Evolutionary conservation across 2,329 filamentous ascomycete genomes (phyloP).

Genomic region (Pseudovirgaria hyperparasitica): DNA sequence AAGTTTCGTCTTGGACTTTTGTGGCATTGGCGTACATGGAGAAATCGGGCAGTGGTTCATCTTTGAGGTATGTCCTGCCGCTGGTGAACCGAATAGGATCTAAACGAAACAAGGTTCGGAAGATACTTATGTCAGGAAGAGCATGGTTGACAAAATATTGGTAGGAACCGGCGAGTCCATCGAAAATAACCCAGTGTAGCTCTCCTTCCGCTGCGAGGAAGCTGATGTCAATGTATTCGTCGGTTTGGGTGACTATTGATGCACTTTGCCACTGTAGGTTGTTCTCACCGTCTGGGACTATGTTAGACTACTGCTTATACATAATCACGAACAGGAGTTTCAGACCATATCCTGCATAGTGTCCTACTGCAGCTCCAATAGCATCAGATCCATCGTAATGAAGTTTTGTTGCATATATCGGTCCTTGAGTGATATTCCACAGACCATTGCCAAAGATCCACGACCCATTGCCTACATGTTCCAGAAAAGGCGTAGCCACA

Average conservation of each 20-base stretch:
- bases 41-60: conserved; percentile 32
- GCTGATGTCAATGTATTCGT: conserved; percentile 34
- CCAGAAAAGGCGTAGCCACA: conserved; percentile 14
- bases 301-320: conserved; percentile 3
- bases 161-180: conserved; percentile 38
- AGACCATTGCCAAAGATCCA: conserved; percentile 28
- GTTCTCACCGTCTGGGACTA: conserved; percentile 29
- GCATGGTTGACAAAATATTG: conserved; percentile 42
- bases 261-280: conserved; percentile 37
- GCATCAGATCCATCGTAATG: conserved; percentile 30
- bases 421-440: conserved; percentile 29
- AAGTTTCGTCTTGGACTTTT: conserved; percentile 43
- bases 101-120: conserved; percentile 38
- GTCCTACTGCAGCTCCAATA: conserved; percentile 27
- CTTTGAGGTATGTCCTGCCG: conserved; percentile 33
- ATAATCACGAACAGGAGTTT: conserved; percentile 2
- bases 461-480: conserved; percentile 18
- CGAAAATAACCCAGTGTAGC: conserved; percentile 40
- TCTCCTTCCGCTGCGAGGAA: conserved; percentile 36
- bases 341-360: conserved; percentile 34
- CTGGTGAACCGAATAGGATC: conserved; percentile 36
- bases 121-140: conserved; percentile 36
- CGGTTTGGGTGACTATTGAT: conserved; percentile 26
- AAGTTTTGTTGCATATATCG: conserved; percentile 27
- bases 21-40: conserved; percentile 30